Conservation (phyloP, 768 basidiomycete species). For the Auricularia auricula-judae region DNA sequence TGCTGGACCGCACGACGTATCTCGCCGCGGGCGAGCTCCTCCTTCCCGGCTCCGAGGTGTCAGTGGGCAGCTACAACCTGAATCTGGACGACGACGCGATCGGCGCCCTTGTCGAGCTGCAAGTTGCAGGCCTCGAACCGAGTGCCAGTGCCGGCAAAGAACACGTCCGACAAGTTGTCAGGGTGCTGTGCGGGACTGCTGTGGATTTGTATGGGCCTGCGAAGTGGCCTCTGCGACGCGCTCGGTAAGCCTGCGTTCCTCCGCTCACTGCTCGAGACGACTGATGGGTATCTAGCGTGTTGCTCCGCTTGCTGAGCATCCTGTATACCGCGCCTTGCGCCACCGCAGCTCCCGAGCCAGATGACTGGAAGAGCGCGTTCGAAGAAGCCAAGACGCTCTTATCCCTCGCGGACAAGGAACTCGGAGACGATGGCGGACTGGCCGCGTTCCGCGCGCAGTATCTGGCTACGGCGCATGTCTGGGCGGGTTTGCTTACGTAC, state of each 20-base stretch:
- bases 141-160: slow-evolving; percentile 44
- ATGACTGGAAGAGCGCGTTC: no score
- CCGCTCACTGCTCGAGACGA: no score
- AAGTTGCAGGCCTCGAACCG: slow-evolving; percentile 43
- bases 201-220: background rate
- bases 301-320: no score
- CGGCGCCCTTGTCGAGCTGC: slow-evolving; percentile 52
- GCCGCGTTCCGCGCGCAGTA: background rate
- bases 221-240: background rate
- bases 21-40: slow-evolving; percentile 59
- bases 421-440: background rate
- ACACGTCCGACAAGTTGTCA: background rate
- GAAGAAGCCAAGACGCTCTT: background rate
- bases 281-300: no score
- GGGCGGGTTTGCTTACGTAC: background rate
- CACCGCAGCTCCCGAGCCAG: no score
- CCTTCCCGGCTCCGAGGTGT: slow-evolving; percentile 32
- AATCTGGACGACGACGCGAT: slow-evolving; percentile 19
- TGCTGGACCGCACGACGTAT: slow-evolving; percentile 59
- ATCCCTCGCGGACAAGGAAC: background rate
- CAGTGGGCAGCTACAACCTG: slow-evolving; percentile 5
- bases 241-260: background rate
- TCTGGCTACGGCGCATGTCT: background rate
- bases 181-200: background rate
- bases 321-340: no score